Conservation (phyloP, 345 rosid genomes). For the Alliaria petiolata region DNA sequence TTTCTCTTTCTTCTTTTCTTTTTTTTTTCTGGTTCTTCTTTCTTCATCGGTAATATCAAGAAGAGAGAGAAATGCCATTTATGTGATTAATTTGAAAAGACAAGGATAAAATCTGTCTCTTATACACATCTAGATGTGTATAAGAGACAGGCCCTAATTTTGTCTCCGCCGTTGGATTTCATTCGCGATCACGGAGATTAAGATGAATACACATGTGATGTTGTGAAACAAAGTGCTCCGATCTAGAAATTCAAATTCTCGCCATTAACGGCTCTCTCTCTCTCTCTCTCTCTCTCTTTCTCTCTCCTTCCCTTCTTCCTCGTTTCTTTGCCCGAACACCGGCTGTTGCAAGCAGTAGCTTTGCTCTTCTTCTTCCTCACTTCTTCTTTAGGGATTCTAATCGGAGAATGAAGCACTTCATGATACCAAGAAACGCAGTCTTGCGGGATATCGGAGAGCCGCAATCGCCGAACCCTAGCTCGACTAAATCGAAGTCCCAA, state of each 20-base stretch:
- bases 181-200: conserved; percentile 19
- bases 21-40: no score
- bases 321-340: conserved; percentile 43
- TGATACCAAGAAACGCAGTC: conserved; percentile 66
- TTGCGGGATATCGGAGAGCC: conserved; percentile 43
- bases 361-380: background rate
- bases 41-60: no score
- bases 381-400: background rate
- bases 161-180: conserved; percentile 27
- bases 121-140: no score
- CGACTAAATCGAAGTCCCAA: conserved; percentile 41
- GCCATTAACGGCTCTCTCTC: conserved; percentile 56
- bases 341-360: background rate
- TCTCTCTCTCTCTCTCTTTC: no score
- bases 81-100: no score
- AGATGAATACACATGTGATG: conserved; percentile 15
- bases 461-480: conserved; percentile 45
- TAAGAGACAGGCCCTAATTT: background rate
- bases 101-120: no score
- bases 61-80: no score
- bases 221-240: background rate
- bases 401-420: conserved; percentile 56
- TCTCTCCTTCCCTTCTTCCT: conserved; percentile 33
- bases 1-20: no score
- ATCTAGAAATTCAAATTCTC: conserved; percentile 35